Evolutionary conservation across 108 stramenopile genomes (phyloP).

Genomic region (Schizochytrium sp.): DNA sequence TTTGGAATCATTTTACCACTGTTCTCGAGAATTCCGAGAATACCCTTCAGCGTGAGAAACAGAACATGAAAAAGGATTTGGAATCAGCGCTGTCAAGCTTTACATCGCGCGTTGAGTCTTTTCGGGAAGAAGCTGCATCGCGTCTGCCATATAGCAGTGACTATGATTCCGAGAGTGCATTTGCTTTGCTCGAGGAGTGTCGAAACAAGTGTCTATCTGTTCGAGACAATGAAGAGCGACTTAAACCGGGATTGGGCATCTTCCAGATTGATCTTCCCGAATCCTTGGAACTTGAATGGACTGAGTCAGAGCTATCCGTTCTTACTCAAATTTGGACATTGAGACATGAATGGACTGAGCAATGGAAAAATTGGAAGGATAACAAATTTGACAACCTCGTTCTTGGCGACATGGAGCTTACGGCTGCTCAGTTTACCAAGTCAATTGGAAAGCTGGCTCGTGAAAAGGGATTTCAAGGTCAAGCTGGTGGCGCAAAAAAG

Average conservation of each 20-base stretch:
- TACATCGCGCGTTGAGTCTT: conserved; percentile 55
- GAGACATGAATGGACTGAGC: conserved; percentile 70
- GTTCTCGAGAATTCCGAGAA: conserved; percentile 71
- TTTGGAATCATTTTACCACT: conserved; percentile 69
- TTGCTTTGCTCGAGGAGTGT: conserved; percentile 69
- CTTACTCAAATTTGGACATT: conserved; percentile 76
- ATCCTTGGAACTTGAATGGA: conserved; percentile 75
- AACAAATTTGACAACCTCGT: conserved; percentile 75
- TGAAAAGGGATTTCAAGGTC: conserved; percentile 28
- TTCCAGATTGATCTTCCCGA: conserved; percentile 76
- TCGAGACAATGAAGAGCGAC: conserved; percentile 63
- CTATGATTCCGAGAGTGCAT: conserved; percentile 64
- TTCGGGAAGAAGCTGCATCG: conserved; percentile 61
- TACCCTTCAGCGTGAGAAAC: conserved; percentile 74
- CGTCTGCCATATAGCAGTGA: conserved; percentile 64
- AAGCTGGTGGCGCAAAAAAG: conserved; percentile 38
- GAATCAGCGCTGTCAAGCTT: conserved; percentile 69
- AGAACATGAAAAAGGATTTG: conserved; percentile 80
- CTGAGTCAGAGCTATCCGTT: conserved; percentile 74
- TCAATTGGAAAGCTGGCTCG: conserved; percentile 69
- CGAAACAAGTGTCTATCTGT: conserved; percentile 65
- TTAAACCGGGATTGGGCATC: conserved; percentile 76
- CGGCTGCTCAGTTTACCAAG: conserved; percentile 72
- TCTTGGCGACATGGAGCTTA: conserved; percentile 75
- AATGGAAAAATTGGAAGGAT: conserved; percentile 78